phyloP scores from a whole-genome alignment of 2,329 filamentous ascomycete genomes.

The Fusarium lyarnte region DNA sequence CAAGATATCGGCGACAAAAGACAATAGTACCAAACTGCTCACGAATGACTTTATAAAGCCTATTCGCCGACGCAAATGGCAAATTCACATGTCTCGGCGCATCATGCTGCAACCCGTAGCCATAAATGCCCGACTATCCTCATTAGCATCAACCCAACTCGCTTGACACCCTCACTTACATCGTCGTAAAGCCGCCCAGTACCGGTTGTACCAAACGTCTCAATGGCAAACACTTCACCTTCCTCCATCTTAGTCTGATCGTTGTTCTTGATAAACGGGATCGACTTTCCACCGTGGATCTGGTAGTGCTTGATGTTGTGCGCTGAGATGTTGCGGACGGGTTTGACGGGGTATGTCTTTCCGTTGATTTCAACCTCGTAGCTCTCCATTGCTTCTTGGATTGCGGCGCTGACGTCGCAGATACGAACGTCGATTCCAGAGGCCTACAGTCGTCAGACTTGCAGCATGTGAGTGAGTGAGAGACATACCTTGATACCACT shows the following conservation, averaged over 20 bases:
- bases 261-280: conserved; percentile 85
- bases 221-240: conserved; percentile 90
- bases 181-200: conserved; percentile 84
- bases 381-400: conserved; percentile 91
- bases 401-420: conserved; percentile 80
- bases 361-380: conserved; percentile 86
- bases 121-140: conserved; percentile 59
- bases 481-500: conserved; percentile 73
- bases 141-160: background rate
- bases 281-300: conserved; percentile 89
- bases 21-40: conserved; percentile 71
- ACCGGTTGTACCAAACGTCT: conserved; percentile 92
- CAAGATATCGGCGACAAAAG: conserved; percentile 70
- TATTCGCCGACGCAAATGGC: conserved; percentile 63
- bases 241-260: conserved; percentile 96
- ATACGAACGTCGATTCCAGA: conserved; percentile 90
- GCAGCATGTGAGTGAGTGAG: rapidly evolving
- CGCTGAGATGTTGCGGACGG: conserved; percentile 83
- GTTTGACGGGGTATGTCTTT: conserved; percentile 79
- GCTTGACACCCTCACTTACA: conserved; percentile 53
- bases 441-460: conserved; percentile 24
- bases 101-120: conserved; percentile 57
- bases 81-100: conserved; percentile 49
- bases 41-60: conserved; percentile 66
- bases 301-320: conserved; percentile 87